A percentile compares a stretch with the other conserved stretches of the same genome.
These are phyloP conservation scores for Globisporangium perplexum DNA, from an alignment of 352 stramenopile species.

Conservation along the genomic window DNA sequence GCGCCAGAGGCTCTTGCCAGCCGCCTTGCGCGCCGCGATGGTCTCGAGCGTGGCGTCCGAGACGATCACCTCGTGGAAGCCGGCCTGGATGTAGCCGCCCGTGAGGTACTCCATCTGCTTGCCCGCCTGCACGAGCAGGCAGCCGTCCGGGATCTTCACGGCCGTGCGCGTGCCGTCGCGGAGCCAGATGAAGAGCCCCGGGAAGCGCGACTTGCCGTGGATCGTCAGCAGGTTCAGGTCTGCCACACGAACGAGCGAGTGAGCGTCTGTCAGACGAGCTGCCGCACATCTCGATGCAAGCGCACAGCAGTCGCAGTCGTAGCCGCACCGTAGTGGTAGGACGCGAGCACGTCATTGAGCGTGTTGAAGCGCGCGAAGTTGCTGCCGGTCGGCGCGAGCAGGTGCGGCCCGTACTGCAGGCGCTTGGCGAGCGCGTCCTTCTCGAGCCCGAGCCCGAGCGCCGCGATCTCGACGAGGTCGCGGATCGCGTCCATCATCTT, in stretches of 20 bases:
- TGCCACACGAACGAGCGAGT: conserved; percentile 14
- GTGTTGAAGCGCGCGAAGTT: conserved; percentile 81
- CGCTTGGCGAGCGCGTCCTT: conserved; percentile 67
- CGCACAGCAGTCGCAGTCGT: no score
- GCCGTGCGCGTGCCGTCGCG: conserved; percentile 79
- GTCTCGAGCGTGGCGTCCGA: conserved; percentile 14
- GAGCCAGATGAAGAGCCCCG: conserved; percentile 89
- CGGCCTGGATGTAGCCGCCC: conserved; percentile 86
- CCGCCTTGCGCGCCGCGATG: conserved; percentile 64
- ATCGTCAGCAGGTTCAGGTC: conserved; percentile 94
- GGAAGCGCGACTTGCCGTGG: conserved; percentile 90
- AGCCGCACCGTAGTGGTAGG: no score
- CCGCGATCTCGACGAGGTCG: conserved; percentile 85
- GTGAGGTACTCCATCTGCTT: conserved; percentile 93
- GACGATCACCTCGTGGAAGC: conserved; percentile 22
- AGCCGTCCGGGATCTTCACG: conserved; percentile 88
- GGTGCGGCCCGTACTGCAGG: conserved; percentile 85
- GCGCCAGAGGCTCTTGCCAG: conserved; percentile 82
- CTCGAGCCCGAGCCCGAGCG: conserved; percentile 80
- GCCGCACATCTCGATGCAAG: no score
- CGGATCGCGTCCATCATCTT: conserved; percentile 31
- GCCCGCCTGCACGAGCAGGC: conserved; percentile 84
- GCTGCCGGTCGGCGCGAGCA: conserved; percentile 88
- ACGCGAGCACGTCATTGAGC: conserved; percentile 71
- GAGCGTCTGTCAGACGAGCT: no score